These are phyloP conservation scores for Akanthomyces dipterigenus DNA, from an alignment of 2,329 filamentous ascomycete genomes.

Conservation along the genomic window DNA sequence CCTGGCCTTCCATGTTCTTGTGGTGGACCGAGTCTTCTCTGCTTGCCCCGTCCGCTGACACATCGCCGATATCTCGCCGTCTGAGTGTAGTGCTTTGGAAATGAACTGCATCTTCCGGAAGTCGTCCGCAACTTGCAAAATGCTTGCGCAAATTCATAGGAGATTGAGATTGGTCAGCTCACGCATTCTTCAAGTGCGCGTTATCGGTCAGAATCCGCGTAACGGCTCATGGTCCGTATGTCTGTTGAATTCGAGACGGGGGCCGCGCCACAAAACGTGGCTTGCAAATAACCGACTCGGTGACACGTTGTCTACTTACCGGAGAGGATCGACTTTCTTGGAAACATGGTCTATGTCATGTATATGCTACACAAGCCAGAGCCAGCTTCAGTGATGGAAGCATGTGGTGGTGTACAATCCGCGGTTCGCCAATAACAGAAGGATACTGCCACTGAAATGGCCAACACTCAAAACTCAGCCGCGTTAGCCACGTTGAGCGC, in stretches of 20 bases:
- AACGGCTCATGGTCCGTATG: not conserved
- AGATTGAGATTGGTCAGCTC: not conserved
- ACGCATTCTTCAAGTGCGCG: not conserved
- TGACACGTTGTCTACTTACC: not conserved
- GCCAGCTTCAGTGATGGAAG: not conserved
- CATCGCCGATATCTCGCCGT: not conserved
- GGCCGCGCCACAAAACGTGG: slow-evolving; percentile 7
- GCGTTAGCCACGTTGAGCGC: not conserved
- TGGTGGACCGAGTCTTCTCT: not conserved
- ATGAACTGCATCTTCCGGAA: not conserved
- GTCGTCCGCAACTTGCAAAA: not conserved
- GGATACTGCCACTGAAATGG: not conserved
- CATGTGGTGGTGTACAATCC: not conserved
- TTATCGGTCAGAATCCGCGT: not conserved
- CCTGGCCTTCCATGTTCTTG: not conserved
- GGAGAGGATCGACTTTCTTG: not conserved
- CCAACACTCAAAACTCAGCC: not conserved
- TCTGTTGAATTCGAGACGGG: not conserved
- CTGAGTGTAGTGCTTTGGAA: not conserved
- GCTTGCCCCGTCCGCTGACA: not conserved
- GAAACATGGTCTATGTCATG: not conserved
- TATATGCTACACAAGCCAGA: not conserved
- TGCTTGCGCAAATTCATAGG: not conserved
- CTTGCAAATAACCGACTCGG: slow-evolving; percentile 5
- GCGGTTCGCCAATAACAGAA: not conserved